phyloP scores from a whole-genome alignment of 2,329 filamentous ascomycete species.

The Coleophoma eucalyptorum region DNA sequence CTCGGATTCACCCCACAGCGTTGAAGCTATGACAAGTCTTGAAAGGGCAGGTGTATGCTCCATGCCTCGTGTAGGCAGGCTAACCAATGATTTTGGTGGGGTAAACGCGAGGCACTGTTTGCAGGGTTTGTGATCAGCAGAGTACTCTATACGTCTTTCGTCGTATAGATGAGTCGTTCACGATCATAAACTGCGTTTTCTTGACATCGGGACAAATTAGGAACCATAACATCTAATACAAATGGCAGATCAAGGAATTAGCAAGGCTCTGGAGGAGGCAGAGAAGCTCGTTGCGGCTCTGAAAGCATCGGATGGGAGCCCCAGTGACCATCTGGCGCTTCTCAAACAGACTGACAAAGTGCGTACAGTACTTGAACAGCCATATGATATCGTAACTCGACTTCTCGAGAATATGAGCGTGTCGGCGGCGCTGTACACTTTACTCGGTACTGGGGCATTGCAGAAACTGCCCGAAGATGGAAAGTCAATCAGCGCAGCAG shows the following conservation, averaged over 20 bases:
- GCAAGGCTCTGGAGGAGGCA: conserved; percentile 4
- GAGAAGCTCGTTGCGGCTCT: conserved; percentile 13
- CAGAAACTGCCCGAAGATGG: conserved; percentile 12
- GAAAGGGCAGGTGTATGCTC: too few relatives aligned
- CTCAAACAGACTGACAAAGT: conserved; percentile 15
- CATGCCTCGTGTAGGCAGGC: too few relatives aligned
- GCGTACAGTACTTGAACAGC: conserved; percentile 15
- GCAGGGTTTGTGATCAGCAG: background rate
- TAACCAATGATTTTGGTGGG: too few relatives aligned
- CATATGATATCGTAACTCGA: conserved; percentile 15
- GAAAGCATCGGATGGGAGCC: conserved; percentile 16
- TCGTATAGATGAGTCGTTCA: background rate
- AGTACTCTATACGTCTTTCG: background rate
- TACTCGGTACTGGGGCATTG: conserved; percentile 13
- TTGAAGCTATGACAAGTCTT: too few relatives aligned
- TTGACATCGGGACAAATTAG: background rate
- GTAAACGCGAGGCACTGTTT: background rate
- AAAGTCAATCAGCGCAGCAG: conserved; percentile 10
- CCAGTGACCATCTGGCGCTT: conserved; percentile 11
- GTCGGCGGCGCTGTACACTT: conserved; percentile 15
- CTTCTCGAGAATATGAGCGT: conserved; percentile 18
- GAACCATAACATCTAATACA: background rate
- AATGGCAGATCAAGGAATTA: background rate
- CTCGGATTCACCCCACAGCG: too few relatives aligned
- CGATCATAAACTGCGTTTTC: background rate